phyloP scores from a whole-genome alignment of 768 basidiomycete genomes.

The Panaeolus cyanescens region DNA sequence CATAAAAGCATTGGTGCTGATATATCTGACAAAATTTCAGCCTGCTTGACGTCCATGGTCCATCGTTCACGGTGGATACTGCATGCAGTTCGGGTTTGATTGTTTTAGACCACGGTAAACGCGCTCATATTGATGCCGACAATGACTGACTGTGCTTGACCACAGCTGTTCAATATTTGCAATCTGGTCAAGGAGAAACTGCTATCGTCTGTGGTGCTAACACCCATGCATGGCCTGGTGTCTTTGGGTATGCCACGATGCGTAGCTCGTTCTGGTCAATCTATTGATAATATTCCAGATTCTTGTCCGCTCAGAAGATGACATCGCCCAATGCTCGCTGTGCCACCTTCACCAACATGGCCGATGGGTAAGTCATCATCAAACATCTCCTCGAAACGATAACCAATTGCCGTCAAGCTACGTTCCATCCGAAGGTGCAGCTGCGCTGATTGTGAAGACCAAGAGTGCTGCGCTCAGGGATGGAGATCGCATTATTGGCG shows the following conservation, averaged over 20 bases:
- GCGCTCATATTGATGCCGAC: neutral
- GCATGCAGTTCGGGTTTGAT: constrained; percentile 36
- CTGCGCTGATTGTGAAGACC: constrained; percentile 35
- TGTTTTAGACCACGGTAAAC: constrained; percentile 32
- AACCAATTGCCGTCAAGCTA: constrained; percentile 23
- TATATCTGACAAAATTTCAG: constrained; percentile 10
- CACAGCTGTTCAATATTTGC: constrained; percentile 31
- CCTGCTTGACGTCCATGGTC: constrained; percentile 35
- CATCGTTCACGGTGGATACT: constrained; percentile 34
- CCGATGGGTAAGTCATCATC: constrained; percentile 29
- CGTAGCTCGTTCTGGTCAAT: neutral
- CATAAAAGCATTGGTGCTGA: neutral
- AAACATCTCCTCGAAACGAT: neutral
- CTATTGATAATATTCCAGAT: constrained; percentile 15
- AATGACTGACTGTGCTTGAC: neutral
- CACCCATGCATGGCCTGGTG: constrained; percentile 29
- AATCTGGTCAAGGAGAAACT: constrained; percentile 32
- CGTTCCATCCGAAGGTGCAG: constrained; percentile 36
- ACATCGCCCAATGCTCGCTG: constrained; percentile 32
- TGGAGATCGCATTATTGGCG: constrained; percentile 32
- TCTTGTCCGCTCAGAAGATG: constrained; percentile 35
- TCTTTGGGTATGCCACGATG: constrained; percentile 5
- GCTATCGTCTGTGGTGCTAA: constrained; percentile 36
- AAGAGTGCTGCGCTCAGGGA: constrained; percentile 33
- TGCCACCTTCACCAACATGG: constrained; percentile 33